Percentiles rank a stretch among this genome's conserved stretches.
phyloP scores from a whole-genome alignment of 1,284 basidiomycete species.

The Apiotrichum veenhuisii region DNA sequence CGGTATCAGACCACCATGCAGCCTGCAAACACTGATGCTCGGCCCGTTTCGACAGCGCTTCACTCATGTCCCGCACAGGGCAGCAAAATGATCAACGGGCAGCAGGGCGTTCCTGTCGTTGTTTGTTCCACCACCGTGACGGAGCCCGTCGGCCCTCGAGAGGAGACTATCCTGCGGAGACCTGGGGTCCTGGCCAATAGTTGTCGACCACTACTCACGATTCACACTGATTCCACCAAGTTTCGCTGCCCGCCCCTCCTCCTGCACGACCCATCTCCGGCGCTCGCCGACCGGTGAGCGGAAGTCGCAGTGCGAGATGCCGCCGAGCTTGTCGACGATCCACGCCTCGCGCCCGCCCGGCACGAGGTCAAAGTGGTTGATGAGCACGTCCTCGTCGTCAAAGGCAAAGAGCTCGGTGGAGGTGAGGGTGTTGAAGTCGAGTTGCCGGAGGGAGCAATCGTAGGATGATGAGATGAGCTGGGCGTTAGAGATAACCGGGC shows the following conservation, averaged over 20 bases:
- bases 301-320: conserved; percentile 51
- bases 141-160: no score
- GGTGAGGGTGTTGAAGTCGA: conserved; percentile 47
- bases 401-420: conserved; percentile 50
- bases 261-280: conserved; percentile 42
- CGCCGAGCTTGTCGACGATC: conserved; percentile 51
- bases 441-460: conserved; percentile 51
- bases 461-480: conserved; percentile 52
- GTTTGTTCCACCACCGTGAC: no score
- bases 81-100: no score
- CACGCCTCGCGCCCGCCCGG: conserved; percentile 49
- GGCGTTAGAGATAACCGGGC: background rate
- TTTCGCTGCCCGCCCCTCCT: conserved; percentile 43
- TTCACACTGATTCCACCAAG: conserved; percentile 49
- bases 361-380: conserved; percentile 52
- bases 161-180: no score
- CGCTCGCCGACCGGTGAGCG: conserved; percentile 33
- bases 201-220: no score
- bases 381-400: conserved; percentile 48
- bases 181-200: no score
- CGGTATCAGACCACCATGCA: no score
- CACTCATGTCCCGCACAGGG: no score
- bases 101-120: no score
- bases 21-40: no score
- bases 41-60: no score